These are phyloP conservation scores for Metarhizium humberi DNA, from an alignment of 2,329 filamentous ascomycete genomes.

Conservation along the genomic window DNA sequence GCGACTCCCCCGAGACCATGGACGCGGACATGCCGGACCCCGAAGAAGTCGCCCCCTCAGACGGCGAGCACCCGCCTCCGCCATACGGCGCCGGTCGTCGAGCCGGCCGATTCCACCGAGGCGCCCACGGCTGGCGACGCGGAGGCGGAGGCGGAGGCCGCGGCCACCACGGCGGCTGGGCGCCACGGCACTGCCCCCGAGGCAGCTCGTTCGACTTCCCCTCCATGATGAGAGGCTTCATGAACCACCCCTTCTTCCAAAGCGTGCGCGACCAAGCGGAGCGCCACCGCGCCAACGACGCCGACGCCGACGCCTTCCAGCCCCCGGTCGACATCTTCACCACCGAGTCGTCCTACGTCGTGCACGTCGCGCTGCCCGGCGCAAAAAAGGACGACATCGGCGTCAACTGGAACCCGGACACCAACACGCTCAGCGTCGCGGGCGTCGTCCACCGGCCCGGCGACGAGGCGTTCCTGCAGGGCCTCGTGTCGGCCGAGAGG, in stretches of 20 bases:
- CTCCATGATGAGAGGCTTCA: slow-evolving; percentile 29
- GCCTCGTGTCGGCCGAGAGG: slow-evolving; percentile 55
- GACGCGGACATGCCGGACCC: slow-evolving; percentile 21
- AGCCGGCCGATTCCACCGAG: slow-evolving; percentile 12
- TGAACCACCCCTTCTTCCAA: slow-evolving; percentile 32
- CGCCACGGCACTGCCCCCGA: neutral
- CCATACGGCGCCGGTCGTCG: slow-evolving; percentile 11
- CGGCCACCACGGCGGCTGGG: slow-evolving; percentile 14
- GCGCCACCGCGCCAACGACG: slow-evolving; percentile 9
- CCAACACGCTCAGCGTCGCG: slow-evolving; percentile 53
- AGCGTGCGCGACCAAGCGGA: slow-evolving; percentile 30
- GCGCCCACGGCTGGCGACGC: slow-evolving; percentile 8
- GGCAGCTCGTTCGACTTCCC: slow-evolving; percentile 26
- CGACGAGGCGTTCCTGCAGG: slow-evolving; percentile 58
- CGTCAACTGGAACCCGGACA: slow-evolving; percentile 66
- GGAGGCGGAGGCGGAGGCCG: slow-evolving; percentile 11
- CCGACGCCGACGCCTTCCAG: slow-evolving; percentile 38
- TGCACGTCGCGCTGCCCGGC: slow-evolving; percentile 71
- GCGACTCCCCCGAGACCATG: no score
- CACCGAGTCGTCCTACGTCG: slow-evolving; percentile 52
- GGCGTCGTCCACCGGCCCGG: slow-evolving; percentile 67
- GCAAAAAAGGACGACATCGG: slow-evolving; percentile 71
- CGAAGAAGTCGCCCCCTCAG: slow-evolving; percentile 22
- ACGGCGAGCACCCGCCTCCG: slow-evolving; percentile 15
- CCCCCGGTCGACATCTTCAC: slow-evolving; percentile 72